Conservation (phyloP, 2,329 filamentous ascomycete genomes). For the Colletotrichum tropicale region DNA sequence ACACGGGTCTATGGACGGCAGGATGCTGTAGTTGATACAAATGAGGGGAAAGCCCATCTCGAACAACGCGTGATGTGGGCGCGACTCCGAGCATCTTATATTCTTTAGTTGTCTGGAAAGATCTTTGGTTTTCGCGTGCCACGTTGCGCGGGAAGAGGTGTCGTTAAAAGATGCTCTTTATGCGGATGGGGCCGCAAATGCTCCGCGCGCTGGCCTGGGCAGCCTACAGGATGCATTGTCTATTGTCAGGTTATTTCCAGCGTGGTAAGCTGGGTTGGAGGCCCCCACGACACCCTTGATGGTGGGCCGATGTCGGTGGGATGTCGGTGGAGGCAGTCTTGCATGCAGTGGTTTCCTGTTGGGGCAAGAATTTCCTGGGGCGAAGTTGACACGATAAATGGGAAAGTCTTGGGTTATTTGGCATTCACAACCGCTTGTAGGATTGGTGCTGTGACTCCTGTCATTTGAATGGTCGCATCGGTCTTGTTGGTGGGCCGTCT, state of each 20-base stretch:
- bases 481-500: neutral
- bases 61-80: neutral
- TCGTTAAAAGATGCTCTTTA: neutral
- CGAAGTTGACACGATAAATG: neutral
- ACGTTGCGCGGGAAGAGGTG: neutral
- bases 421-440: neutral
- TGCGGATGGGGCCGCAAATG: neutral
- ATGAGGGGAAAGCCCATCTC: neutral
- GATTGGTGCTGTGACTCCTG: neutral
- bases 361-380: neutral
- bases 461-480: neutral
- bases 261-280: neutral
- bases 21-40: neutral
- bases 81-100: neutral
- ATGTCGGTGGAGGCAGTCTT: neutral
- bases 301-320: slow-evolving; percentile 2
- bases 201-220: neutral
- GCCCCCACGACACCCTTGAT: neutral
- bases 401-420: neutral
- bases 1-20: neutral
- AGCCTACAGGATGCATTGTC: neutral
- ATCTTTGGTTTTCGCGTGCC: neutral
- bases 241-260: neutral
- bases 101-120: neutral
- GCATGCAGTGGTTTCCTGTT: neutral